phyloP scores from a whole-genome alignment of 352 stramenopile species.

The Porosira glacialis region DNA sequence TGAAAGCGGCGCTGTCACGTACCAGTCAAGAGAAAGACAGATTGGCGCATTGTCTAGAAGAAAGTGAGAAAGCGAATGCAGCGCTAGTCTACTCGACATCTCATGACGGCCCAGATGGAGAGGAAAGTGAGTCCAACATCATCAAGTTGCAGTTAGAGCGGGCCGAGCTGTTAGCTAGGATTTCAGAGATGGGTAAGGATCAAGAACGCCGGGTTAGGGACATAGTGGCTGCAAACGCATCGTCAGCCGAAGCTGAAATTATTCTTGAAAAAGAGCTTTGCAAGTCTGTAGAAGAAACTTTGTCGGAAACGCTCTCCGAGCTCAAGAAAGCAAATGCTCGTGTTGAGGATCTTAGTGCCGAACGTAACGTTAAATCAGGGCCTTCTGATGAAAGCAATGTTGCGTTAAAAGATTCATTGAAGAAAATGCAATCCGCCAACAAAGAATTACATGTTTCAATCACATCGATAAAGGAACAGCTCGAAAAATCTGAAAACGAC shows the following conservation, averaged over 20 bases:
- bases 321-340: conserved; percentile 46
- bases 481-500: conserved; percentile 27
- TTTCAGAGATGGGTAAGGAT: conserved; percentile 55
- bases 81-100: conserved; percentile 58
- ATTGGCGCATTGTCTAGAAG: conserved; percentile 62
- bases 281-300: conserved; percentile 52
- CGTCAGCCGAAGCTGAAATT: conserved; percentile 65
- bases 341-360: conserved; percentile 5
- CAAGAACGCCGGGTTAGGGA: conserved; percentile 67
- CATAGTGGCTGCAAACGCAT: conserved; percentile 55
- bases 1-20: conserved; percentile 65
- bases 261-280: conserved; percentile 73
- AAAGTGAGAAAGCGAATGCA: conserved; percentile 70
- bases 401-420: conserved; percentile 28
- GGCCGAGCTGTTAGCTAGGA: conserved; percentile 68
- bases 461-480: conserved; percentile 32
- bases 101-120: conserved; percentile 25
- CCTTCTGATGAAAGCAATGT: conserved; percentile 13
- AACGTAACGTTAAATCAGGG: conserved; percentile 14
- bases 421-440: conserved; percentile 25
- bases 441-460: conserved; percentile 53
- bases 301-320: conserved; percentile 41
- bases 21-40: conserved; percentile 67
- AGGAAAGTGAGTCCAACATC: conserved; percentile 54
- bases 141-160: conserved; percentile 67